These are phyloP conservation scores for Verticillium isaacii DNA, from an alignment of 2,329 filamentous ascomycete species.

Conservation along the genomic window DNA sequence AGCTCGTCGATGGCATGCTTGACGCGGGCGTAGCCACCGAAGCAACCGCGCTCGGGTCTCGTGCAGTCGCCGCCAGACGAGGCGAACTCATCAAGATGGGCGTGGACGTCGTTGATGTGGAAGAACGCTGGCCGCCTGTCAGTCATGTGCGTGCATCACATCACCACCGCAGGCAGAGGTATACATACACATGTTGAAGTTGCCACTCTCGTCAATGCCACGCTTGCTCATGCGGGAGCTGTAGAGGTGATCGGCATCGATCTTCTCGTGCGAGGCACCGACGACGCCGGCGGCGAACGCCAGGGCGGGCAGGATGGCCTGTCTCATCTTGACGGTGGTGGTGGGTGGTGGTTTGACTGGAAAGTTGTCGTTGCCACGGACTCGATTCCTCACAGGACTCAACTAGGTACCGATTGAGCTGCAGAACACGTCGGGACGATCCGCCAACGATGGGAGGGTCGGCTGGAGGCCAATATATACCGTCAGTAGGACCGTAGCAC, in stretches of 20 bases:
- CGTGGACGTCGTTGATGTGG: slow-evolving; percentile 66
- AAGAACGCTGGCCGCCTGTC: slow-evolving; percentile 45
- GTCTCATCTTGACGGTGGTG: background rate
- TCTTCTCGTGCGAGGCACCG: slow-evolving; percentile 19
- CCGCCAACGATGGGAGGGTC: background rate
- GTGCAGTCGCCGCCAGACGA: slow-evolving; percentile 59
- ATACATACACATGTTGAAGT: slow-evolving; percentile 47
- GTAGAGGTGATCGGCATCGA: slow-evolving; percentile 41
- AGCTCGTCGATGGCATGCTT: slow-evolving; percentile 55
- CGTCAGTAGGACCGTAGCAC: background rate
- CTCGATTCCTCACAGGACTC: background rate
- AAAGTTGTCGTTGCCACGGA: background rate
- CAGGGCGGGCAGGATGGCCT: slow-evolving; percentile 3
- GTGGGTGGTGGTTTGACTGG: background rate
- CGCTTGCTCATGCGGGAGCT: slow-evolving; percentile 45
- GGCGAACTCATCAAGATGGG: slow-evolving; percentile 60
- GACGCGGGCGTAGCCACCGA: slow-evolving; percentile 60
- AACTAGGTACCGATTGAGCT: background rate
- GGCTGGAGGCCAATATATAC: background rate
- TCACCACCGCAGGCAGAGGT: background rate
- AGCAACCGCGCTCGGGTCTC: slow-evolving; percentile 51
- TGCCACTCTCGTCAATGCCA: slow-evolving; percentile 39
- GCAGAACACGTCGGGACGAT: background rate
- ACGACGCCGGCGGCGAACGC: slow-evolving; percentile 20
- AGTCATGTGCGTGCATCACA: background rate